Evolutionary conservation across 2,329 filamentous ascomycete species (phyloP).

Genomic region (Aaosphaeria arxii): DNA sequence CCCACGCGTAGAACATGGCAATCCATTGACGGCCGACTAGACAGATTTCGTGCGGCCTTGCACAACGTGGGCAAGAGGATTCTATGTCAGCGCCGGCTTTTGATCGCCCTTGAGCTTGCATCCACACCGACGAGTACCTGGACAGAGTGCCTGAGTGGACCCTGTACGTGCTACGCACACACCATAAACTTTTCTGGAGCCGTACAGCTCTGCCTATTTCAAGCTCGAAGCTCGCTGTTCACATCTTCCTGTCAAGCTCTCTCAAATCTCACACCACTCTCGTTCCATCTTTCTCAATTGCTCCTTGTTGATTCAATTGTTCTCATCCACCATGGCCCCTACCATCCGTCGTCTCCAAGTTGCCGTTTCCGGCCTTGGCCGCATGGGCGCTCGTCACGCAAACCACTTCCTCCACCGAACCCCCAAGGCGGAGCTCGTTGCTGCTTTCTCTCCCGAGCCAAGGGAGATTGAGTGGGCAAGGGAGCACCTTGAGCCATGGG

Average conservation of each 20-base stretch:
- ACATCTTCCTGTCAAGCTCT: not conserved
- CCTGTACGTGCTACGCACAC: not conserved
- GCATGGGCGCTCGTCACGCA: slow-evolving; percentile 51
- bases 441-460: slow-evolving; percentile 45
- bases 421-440: slow-evolving; percentile 45
- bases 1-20: no score
- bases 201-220: not conserved
- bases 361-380: slow-evolving; percentile 47
- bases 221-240: not conserved
- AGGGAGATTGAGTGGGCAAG: slow-evolving; percentile 49
- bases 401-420: slow-evolving; percentile 46
- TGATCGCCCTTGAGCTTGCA: not conserved
- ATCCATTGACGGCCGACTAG: no score
- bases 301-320: not conserved
- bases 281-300: slow-evolving; percentile 1
- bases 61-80: not conserved
- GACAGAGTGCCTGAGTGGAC: not conserved
- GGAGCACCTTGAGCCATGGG: slow-evolving; percentile 49
- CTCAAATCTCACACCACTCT: slow-evolving; percentile 1
- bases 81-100: not conserved
- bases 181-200: not conserved
- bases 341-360: slow-evolving; percentile 41
- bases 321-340: slow-evolving; percentile 20
- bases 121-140: not conserved
- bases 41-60: not conserved